Base-by-base conservation (phyloP, 495 filamentous ascomycete genomes). In the Xylaria curta region DNA sequence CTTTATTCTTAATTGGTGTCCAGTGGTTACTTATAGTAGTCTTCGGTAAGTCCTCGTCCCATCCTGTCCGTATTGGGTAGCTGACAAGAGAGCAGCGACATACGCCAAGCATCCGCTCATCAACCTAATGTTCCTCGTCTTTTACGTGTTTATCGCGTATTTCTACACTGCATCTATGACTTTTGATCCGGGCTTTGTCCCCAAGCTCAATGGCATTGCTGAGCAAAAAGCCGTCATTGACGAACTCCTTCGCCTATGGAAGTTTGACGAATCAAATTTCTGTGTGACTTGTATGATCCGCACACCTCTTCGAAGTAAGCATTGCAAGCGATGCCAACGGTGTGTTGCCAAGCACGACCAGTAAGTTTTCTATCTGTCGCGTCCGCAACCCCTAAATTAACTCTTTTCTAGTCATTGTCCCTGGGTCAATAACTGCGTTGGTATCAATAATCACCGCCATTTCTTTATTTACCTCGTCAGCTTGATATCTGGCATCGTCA, bases 281-380 rank as follows among this genome's bases (percentile, higher is more conserved):
- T 99, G 96, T 78, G 90, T 96, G 38, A 86, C 87, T 42, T 99
- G 96, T 82, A 97, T 98, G 94, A 90, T 96, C 65, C 87, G 96
- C 66, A 94, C 90, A 78, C 97, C 96, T 7, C 81, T 98, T 65
- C 88, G 96, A 61, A 97, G 94, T 84, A 98, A 97, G 85, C 96
- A 99, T 82, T 99, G 96, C 83, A 91, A 90, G 76, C 87, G 91
- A 72, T 99, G 96, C 76, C 88, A 90, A 70, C 93, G 96, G 61
- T 99, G 96, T 80, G 91, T 99, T 73, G 94, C 96, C 38, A 97
- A 96, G 82, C 93, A 98, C 81, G 96, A 99, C 78, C 96, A 99
- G 95, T 97, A 82, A 85, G 94, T 79, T 42, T 60, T 49, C 31
- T 47, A 26, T 42, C n/a, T 12, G 6, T 28, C 36, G 15, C 28